Evolutionary conservation across 441 rosid species (phyloP), one percentile per base, ranked within the genome.

Genomic region (Arabidopsis lyrata): DNA sequence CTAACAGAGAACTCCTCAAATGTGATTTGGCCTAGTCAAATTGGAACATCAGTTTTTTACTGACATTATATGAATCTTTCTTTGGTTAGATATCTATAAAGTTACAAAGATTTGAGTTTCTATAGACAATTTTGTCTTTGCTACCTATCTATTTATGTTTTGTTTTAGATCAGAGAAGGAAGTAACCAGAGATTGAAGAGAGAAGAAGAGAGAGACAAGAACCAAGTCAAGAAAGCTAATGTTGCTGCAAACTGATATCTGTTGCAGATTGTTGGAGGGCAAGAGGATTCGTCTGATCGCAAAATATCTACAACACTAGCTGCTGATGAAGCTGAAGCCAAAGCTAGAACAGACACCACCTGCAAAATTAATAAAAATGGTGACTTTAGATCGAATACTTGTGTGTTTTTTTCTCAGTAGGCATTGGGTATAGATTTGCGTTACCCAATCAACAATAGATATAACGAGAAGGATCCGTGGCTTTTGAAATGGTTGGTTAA

Each of bases 201-300:
- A 13, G 89, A 83, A 2, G 96, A 92, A 67, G 94, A 86, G 58
- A 83, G 77, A 16, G 92, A 87, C 63, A 87, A 74, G 76, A 90
- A 81, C 94, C 97, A 90, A 20, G 89, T 84, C 81, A 88, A 77
- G 83, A 88, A 90, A 12, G 97, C 96, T 92, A 90, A 87, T 14
- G 89, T 85, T 12, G 97, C 91, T 29, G 91, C 89, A 70, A 88
- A 64, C 48, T 92, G 92, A 65, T 88, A 92, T 79, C 92, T 84
- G 63, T 86, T 78, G 72, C 92, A 92, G 61, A 86, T 65, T 59
- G 80, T 78, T 27, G 85, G 77, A 38, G 88, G 85, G 81, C 91
- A 87, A 44, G 63, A 71, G 1, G 84, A 36, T 4, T 56, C 71
- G 12, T 80, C 63, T 1, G 83, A 49, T 5, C 82, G 83, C 29